Percentiles rank a stretch among this genome's conserved stretches.
Conservation (phyloP, 306 rosid genomes). For the Delonix regia region DNA sequence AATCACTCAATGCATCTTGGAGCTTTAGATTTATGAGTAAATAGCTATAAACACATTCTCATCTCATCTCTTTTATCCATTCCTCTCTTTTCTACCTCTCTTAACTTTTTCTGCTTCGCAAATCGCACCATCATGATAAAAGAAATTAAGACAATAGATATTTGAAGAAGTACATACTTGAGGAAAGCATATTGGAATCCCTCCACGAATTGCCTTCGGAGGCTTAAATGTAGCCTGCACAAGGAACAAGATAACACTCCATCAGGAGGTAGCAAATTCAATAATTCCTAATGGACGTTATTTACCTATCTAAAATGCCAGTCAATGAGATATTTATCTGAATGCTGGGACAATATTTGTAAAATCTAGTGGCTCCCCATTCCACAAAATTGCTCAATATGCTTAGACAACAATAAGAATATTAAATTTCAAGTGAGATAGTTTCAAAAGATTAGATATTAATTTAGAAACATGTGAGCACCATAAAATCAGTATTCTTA, state of each 20-base stretch:
- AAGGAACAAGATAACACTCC: constrained; percentile 24
- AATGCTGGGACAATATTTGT: constrained; percentile 18
- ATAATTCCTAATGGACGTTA: background rate
- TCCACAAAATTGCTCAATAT: background rate
- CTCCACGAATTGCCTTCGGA: constrained; percentile 93
- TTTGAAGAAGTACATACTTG: constrained; percentile 66
- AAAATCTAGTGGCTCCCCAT: background rate
- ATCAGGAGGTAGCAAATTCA: constrained; percentile 2
- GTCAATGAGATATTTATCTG: background rate
- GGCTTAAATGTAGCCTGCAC: constrained; percentile 87
- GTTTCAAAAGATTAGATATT: background rate
- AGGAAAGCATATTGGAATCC: constrained; percentile 97
- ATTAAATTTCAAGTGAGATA: constrained; percentile 4
- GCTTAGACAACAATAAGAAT: background rate
- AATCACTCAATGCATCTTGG: background rate
- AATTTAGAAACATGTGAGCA: background rate
- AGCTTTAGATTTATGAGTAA: constrained; percentile 22
- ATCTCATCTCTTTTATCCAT: constrained; percentile 20
- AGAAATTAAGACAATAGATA: constrained; percentile 36
- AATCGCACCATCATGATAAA: constrained; percentile 22
- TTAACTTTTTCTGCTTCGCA: background rate
- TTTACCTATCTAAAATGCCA: constrained; percentile 21
- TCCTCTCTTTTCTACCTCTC: constrained; percentile 1
- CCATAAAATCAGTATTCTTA: background rate
- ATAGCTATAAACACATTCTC: constrained; percentile 11